These are phyloP conservation scores for Sphaerosporella brunnea DNA, from an alignment of 495 filamentous ascomycete species.

Conservation along the genomic window DNA sequence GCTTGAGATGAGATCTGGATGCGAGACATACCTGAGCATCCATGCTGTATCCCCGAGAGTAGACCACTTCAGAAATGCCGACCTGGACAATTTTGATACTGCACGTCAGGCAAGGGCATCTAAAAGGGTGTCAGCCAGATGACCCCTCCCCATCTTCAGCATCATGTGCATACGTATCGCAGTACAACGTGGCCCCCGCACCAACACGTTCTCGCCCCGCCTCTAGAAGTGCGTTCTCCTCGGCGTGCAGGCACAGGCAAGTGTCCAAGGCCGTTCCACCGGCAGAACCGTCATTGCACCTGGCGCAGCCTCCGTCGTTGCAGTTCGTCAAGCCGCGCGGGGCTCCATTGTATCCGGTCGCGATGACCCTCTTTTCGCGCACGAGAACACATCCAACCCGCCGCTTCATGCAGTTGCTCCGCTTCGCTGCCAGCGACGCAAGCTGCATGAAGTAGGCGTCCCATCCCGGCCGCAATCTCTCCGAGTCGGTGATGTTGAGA, in stretches of 20 bases:
- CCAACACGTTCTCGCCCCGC: conserved; percentile 80
- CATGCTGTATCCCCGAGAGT: conserved; percentile 84
- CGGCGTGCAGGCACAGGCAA: conserved; percentile 86
- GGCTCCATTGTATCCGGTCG: conserved; percentile 96
- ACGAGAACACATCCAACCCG: conserved; percentile 93
- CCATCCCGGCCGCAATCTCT: conserved; percentile 80
- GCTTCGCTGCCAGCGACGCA: conserved; percentile 73
- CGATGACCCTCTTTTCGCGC: conserved; percentile 68
- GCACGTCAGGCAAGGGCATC: conserved; percentile 92
- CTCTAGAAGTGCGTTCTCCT: conserved; percentile 91
- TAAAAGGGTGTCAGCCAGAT: conserved; percentile 15
- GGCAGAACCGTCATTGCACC: conserved; percentile 59
- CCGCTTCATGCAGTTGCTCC: conserved; percentile 96
- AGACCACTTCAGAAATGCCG: conserved; percentile 88
- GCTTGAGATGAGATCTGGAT: neutral
- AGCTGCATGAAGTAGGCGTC: conserved; percentile 96
- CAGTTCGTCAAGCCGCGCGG: conserved; percentile 74
- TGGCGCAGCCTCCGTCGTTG: conserved; percentile 75
- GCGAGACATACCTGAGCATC: conserved; percentile 40
- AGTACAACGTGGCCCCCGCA: conserved; percentile 65
- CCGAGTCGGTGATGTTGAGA: conserved; percentile 57
- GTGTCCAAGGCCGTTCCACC: conserved; percentile 61
- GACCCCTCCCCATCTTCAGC: neutral
- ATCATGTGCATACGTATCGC: conserved; percentile 59
- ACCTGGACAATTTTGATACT: conserved; percentile 95